Conservation (phyloP, 192 early-diverging fungal species). For the Mortierella claussenii region DNA sequence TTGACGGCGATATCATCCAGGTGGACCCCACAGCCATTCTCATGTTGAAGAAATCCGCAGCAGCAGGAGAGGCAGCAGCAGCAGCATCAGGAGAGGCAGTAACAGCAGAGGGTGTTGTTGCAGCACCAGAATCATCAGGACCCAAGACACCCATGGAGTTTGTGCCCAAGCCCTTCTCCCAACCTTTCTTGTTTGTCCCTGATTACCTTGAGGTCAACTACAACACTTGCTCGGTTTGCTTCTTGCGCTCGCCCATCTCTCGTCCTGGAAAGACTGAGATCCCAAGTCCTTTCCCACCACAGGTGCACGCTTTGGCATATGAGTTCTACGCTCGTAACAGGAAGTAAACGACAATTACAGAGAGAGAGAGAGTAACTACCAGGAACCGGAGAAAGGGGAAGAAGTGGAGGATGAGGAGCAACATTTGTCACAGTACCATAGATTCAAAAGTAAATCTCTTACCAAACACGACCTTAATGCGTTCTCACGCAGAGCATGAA, state of each 20-base stretch:
- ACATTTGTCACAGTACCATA: no score
- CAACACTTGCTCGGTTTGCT: conserved; percentile 89
- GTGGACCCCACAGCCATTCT: conserved; percentile 81
- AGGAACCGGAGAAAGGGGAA: no score
- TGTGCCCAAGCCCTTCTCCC: conserved; percentile 77
- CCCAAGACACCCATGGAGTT: conserved; percentile 60
- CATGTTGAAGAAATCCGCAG: conserved; percentile 63
- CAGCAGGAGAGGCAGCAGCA: conserved; percentile 36
- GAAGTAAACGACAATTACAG: no score
- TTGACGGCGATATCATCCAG: conserved; percentile 89
- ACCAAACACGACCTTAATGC: no score
- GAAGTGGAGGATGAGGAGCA: no score
- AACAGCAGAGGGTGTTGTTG: background rate
- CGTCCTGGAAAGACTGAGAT: conserved; percentile 88
- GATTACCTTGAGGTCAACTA: conserved; percentile 98
- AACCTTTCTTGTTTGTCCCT: conserved; percentile 96
- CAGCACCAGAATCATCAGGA: background rate
- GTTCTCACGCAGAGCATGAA: no score
- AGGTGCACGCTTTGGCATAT: conserved; percentile 89
- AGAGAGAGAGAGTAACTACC: no score
- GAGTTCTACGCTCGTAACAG: conserved; percentile 86
- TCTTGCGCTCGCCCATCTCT: conserved; percentile 89
- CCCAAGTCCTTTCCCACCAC: conserved; percentile 93
- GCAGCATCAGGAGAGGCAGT: background rate
- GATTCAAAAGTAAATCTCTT: no score